Evolutionary conservation across 2,329 filamentous ascomycete species (phyloP), one percentile per base, ranked within the genome.

Genomic region (Westerdykella aurantiaca): DNA sequence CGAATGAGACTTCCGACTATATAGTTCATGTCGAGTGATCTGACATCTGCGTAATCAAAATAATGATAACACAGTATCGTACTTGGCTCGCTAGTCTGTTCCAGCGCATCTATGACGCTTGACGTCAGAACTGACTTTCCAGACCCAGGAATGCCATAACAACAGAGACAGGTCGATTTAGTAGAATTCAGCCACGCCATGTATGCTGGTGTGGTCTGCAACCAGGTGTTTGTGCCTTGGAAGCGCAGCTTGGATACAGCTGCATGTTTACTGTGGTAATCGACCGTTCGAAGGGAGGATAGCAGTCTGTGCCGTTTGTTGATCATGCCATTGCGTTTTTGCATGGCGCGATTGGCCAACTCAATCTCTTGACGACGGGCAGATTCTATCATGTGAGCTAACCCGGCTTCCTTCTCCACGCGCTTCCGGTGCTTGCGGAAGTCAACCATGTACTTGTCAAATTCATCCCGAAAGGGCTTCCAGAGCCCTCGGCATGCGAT

Each of bases 131-230:
- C 40, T 1, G 54, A 55, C 46, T 57, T 60, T 1, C 54, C 52
- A 9, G 55, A 55, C 1, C 52, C 55, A 0, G 51, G 55, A 17
- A 58, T 60, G 2, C 52, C 54, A 37, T 52, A 60, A 31, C 46
- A 56, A 14, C 43, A 51, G 1, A 58, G 31, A 31, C 47, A 56
- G n/a, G 43, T 38, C 1, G 53, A 52, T 0, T 4, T 14, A 13
- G 38, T 17, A 1, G 45, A 38, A 16, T 13, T 5, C 1, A 39
- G 12, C 53, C 51, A 57, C 4, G 37, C n/a, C 11, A 23, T 11
- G 31, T 44, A 55, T 4, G 29, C 10, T 4, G 29, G 16, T 9
- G 46, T 14, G 5, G 37, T 29, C 16, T 45, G 44, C 7, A 56
- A 5, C 53, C 55, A 57, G 5, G 10, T 37, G 16, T 46, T 48